Conservation (phyloP, 2,329 filamentous ascomycete species). For the Colletotrichum lini region DNA sequence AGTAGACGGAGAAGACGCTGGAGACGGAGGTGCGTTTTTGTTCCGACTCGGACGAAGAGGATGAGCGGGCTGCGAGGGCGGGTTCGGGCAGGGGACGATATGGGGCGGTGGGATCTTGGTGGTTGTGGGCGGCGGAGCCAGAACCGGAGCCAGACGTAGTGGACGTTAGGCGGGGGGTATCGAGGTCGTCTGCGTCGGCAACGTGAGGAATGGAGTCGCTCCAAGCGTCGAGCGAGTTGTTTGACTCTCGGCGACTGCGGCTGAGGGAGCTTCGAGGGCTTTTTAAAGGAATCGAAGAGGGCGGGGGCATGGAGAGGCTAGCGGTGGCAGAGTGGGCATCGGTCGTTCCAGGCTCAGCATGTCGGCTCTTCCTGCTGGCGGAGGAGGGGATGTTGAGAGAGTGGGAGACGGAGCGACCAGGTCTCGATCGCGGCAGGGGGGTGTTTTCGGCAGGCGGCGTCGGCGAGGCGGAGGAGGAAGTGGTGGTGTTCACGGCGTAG, state of each 20-base stretch:
- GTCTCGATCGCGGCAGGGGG: conserved; percentile 38
- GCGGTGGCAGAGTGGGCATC: conserved; percentile 71
- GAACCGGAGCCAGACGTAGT: too few relatives aligned
- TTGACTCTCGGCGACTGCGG: conserved; percentile 60
- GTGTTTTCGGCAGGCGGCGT: conserved; percentile 14
- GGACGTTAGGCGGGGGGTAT: conserved; percentile 62
- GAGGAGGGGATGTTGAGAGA: conserved; percentile 62
- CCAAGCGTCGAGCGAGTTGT: conserved; percentile 55
- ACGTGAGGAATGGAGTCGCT: conserved; percentile 59
- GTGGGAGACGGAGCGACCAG: conserved; percentile 48
- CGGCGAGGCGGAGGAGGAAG: not conserved
- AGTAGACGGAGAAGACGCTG: conserved; percentile 82
- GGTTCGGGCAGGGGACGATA: conserved; percentile 63
- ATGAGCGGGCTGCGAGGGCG: conserved; percentile 61
- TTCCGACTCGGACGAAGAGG: conserved; percentile 66
- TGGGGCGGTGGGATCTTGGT: conserved; percentile 47
- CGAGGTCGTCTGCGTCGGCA: conserved; percentile 63
- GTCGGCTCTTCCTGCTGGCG: conserved; percentile 68
- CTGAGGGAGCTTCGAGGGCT: conserved; percentile 58
- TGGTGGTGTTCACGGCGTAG: conserved; percentile 8
- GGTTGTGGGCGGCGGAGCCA: conserved; percentile 35
- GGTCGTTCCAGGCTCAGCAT: conserved; percentile 72
- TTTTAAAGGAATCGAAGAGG: conserved; percentile 58
- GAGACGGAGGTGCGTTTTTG: conserved; percentile 80
- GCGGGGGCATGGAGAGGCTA: conserved; percentile 76